Evolutionary conservation across 192 early-diverging fungal species (phyloP).

Genomic region (Gonapodya sp.): DNA sequence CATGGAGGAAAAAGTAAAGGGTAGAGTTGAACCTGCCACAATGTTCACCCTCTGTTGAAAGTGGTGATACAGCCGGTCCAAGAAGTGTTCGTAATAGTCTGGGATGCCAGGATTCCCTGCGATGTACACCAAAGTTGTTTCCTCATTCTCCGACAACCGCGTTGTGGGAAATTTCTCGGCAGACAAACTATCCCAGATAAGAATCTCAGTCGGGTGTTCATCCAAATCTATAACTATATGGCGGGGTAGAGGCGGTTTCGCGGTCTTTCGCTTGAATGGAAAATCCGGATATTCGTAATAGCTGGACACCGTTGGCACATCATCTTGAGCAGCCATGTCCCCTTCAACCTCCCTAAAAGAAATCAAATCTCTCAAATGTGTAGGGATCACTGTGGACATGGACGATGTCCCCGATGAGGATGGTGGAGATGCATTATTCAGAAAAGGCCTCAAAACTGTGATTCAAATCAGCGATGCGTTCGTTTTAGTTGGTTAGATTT

Average conservation of each 20-base stretch:
- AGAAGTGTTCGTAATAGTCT: constrained; percentile 2
- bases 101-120: not conserved
- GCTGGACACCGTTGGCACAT: not conserved
- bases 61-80: not conserved
- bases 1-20: no score
- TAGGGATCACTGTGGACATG: no score
- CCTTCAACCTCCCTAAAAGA: not conserved
- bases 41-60: not conserved
- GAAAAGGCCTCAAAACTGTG: not conserved
- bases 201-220: not conserved
- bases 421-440: no score
- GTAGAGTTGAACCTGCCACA: no score
- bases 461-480: no score
- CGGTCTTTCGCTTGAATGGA: not conserved
- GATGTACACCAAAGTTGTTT: not conserved
- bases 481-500: no score
- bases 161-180: not conserved
- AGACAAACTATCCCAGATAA: not conserved
- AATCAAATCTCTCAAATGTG: not conserved
- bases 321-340: not conserved
- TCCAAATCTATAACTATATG: not conserved
- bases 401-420: no score
- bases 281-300: not conserved
- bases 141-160: not conserved
- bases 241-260: not conserved